These are phyloP conservation scores for Pterula multifida DNA, from an alignment of 1,284 basidiomycete genomes.

Conservation along the genomic window DNA sequence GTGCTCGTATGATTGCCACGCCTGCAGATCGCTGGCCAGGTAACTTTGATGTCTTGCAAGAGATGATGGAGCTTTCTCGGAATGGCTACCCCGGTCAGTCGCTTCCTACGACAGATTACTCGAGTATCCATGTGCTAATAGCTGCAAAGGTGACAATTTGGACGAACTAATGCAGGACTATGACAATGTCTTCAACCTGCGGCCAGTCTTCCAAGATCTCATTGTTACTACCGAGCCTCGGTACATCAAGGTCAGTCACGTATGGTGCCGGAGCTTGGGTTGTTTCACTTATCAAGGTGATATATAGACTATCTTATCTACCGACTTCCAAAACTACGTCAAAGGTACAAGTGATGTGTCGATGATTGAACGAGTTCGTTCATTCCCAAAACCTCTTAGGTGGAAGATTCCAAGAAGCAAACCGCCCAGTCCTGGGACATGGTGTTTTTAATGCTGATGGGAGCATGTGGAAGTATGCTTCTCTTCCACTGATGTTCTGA, in stretches of 20 bases:
- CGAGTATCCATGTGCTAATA: conserved; percentile 3
- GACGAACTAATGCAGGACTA: not conserved
- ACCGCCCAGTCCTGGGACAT: conserved; percentile 24
- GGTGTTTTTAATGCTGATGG: conserved; percentile 39
- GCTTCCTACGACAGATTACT: not conserved
- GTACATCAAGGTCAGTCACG: conserved; percentile 16
- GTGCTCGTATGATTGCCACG: not conserved
- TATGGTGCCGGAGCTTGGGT: not conserved
- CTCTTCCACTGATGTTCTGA: too few relatives aligned
- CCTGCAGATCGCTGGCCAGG: conserved; percentile 10
- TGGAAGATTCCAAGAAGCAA: conserved; percentile 16
- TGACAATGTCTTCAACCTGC: not conserved
- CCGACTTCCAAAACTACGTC: conserved; percentile 29
- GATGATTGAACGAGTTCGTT: too few relatives aligned
- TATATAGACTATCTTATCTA: conserved; percentile 23
- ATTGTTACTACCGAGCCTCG: conserved; percentile 24
- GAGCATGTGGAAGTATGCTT: conserved; percentile 28
- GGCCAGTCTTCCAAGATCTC: conserved; percentile 5
- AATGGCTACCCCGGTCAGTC: conserved; percentile 17
- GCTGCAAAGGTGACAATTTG: not conserved
- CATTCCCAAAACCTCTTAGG: too few relatives aligned
- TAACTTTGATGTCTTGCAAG: conserved; percentile 16
- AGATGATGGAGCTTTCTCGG: conserved; percentile 7
- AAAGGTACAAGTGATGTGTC: conserved; percentile 27
- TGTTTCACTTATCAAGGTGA: not conserved